Conservation (phyloP, 192 early-diverging fungal genomes). For the Spizellomyces punctatus region DNA sequence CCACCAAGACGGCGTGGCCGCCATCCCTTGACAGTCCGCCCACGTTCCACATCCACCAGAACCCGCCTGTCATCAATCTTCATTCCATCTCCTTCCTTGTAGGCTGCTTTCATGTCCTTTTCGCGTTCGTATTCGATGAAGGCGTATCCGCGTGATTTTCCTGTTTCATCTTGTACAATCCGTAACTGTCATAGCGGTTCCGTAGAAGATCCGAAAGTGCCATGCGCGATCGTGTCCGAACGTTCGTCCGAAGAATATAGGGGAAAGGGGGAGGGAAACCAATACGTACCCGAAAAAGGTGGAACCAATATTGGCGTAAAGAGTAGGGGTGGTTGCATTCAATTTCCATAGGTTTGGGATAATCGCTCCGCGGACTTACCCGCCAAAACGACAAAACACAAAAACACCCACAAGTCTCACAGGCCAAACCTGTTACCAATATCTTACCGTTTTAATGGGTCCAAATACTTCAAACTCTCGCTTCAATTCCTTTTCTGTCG, state of each 20-base stretch:
- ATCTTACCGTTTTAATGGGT: conserved; percentile 71
- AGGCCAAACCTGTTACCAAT: background rate
- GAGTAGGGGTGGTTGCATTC: background rate
- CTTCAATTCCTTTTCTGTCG: conserved; percentile 75
- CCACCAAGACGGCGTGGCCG: conserved; percentile 82
- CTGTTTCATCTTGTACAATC: conserved; percentile 65
- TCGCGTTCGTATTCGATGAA: conserved; percentile 96
- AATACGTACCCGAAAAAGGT: conserved; percentile 1
- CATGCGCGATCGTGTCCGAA: background rate
- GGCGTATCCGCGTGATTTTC: conserved; percentile 88
- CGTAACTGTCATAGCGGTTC: conserved; percentile 48
- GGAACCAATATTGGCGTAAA: background rate
- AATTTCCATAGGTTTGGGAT: conserved; percentile 1
- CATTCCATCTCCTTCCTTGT: conserved; percentile 85
- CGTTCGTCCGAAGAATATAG: background rate
- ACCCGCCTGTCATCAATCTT: conserved; percentile 83
- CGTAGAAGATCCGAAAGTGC: no score
- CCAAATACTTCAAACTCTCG: conserved; percentile 83
- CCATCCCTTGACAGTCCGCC: conserved; percentile 96
- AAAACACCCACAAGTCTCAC: background rate
- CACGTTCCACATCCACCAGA: conserved; percentile 94
- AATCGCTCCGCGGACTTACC: conserved; percentile 5
- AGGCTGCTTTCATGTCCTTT: conserved; percentile 78
- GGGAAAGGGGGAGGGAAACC: background rate
- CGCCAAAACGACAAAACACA: conserved; percentile 9